These are phyloP conservation scores for Castanea sativa DNA, from an alignment of 306 rosid genomes.

Conservation along the genomic window DNA sequence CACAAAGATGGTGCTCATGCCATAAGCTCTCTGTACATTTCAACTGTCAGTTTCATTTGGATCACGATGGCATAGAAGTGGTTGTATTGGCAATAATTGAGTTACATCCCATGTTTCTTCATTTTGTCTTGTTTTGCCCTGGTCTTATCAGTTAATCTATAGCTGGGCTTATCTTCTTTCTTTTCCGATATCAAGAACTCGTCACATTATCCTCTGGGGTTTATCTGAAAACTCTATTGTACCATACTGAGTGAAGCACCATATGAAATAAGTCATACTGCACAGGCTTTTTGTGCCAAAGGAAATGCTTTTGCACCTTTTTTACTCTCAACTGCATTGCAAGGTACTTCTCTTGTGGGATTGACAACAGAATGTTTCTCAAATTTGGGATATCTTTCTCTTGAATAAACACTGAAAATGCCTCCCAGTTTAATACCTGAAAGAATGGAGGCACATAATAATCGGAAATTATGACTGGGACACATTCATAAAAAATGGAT, in stretches of 20 bases:
- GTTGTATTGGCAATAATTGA: background rate
- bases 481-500: slow-evolving; percentile 54
- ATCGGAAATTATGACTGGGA: slow-evolving; percentile 50
- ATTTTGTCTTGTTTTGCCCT: background rate
- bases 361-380: slow-evolving; percentile 64
- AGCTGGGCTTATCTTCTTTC: background rate
- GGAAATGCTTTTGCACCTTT: slow-evolving; percentile 62
- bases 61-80: background rate
- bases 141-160: background rate
- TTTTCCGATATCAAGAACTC: background rate
- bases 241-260: slow-evolving; percentile 79
- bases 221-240: slow-evolving; percentile 58
- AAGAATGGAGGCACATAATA: slow-evolving; percentile 58
- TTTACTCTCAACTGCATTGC: slow-evolving; percentile 53
- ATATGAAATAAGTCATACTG: slow-evolving; percentile 75
- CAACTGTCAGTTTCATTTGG: background rate
- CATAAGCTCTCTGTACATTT: background rate
- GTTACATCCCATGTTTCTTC: background rate
- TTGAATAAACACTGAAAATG: slow-evolving; percentile 47
- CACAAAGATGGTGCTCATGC: background rate
- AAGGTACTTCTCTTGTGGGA: slow-evolving; percentile 62
- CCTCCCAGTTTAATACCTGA: slow-evolving; percentile 52
- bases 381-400: slow-evolving; percentile 63
- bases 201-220: slow-evolving; percentile 14
- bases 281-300: slow-evolving; percentile 60